These are phyloP conservation scores for Chlamydomonas schloesseri DNA, from an alignment of 139 green algal species.

Conservation along the genomic window DNA sequence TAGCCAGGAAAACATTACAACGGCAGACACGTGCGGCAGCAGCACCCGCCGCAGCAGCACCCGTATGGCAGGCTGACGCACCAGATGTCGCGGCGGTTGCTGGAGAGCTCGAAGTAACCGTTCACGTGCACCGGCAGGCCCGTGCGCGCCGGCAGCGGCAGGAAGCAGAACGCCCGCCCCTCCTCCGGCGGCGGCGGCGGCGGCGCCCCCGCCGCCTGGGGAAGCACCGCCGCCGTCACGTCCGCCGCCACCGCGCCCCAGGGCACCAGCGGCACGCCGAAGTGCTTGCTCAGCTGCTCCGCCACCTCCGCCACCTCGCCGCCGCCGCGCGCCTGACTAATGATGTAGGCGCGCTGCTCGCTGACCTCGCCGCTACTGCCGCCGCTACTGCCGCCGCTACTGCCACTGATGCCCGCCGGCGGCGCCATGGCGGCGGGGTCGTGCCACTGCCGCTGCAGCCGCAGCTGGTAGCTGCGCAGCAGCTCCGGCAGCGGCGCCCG, in stretches of 20 bases:
- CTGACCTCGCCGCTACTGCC: conserved; percentile 33
- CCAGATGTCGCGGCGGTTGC: conserved; percentile 81
- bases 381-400: not conserved
- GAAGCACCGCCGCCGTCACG: conserved; percentile 39
- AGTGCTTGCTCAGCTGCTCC: conserved; percentile 46
- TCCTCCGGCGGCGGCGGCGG: not conserved
- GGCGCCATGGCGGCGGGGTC: not conserved
- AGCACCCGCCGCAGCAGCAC: no score
- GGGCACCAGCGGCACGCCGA: conserved; percentile 70
- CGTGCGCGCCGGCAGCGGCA: conserved; percentile 79
- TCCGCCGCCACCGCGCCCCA: conserved; percentile 78
- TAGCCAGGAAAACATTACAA: no score
- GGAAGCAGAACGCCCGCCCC: conserved; percentile 85
- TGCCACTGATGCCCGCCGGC: not conserved
- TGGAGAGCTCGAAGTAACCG: conserved; percentile 87
- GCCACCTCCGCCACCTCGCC: conserved; percentile 51
- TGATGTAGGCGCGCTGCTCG: conserved; percentile 52
- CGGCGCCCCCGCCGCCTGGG: not conserved
- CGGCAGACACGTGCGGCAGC: no score
- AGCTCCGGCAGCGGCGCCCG: conserved; percentile 3
- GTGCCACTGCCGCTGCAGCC: conserved; percentile 31
- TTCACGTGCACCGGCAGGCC: conserved; percentile 85
- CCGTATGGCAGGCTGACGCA: not conserved
- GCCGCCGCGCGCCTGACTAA: conserved; percentile 61
- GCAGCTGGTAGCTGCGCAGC: conserved; percentile 12